Base-by-base conservation (phyloP, 2,329 filamentous ascomycete species). In the Cordyceps farinosa region DNA sequence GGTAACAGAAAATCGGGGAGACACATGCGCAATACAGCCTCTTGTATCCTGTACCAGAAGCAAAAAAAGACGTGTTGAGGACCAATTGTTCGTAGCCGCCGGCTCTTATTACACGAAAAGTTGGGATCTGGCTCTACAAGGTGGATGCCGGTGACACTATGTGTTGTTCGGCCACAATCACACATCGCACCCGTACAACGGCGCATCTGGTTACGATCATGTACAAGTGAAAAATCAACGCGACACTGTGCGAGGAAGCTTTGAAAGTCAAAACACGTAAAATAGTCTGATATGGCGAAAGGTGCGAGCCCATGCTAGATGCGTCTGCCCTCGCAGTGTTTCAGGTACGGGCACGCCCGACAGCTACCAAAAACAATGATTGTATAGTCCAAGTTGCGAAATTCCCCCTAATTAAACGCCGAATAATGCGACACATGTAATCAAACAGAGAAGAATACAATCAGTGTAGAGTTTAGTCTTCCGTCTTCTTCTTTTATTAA, bases 401-500 rank as follows among this genome's bases (percentile, higher is more conserved):
- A 47, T 38, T n/a, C 32, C 15, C 58, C 40, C 30, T 52, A 54
- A 47, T n/a, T n/a, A 47, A 61, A 61, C 58, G 58, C 58, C 58
- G 36, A 38, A 17, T 44, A 52, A 60, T 60, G 57, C 47, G 36
- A 52, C 47, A 60, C 34, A 34, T 52, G 9, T 38, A 60, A 50
- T 52, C 15, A 45, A 52, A 60, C 57, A 60, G 32, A 60, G 7
- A 51, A 44, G 29, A 48, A 22, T 15, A 7, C 29, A 27, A 29
- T 38, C 34, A 50, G 30, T 42, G 2, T 15, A 42, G 27, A 36
- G 27, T 27, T 27, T 22, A 11, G 13, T 45, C 47, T n/a, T 44
- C 17, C 7, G 13, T 22, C 15, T n/a, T n/a, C 38, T 17, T 27
- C 17, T 15, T 54, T 50, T 34, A 54, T 40, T 44, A 34, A 29